Percentiles rank a stretch among this genome's conserved stretches.
These are phyloP conservation scores for Oropetium thomaeum DNA, from an alignment of 176 grass and related monocot genomes.

Conservation along the genomic window DNA sequence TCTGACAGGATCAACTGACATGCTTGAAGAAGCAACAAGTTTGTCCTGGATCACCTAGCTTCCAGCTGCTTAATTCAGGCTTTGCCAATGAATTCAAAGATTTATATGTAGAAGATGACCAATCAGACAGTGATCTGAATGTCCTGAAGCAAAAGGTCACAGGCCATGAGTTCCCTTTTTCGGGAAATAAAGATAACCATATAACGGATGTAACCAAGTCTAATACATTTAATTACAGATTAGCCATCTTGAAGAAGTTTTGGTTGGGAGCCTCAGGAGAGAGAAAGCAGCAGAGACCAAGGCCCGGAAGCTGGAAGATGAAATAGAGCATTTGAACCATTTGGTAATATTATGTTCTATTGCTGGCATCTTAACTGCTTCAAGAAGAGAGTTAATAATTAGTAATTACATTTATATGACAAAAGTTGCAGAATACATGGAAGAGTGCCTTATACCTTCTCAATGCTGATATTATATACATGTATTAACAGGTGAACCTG, in stretches of 20 bases:
- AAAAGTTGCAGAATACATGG: constrained; percentile 14
- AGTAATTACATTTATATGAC: background rate
- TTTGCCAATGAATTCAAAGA: constrained; percentile 41
- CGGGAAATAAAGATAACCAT: constrained; percentile 14
- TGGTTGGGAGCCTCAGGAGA: constrained; percentile 77
- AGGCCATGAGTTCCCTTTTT: constrained; percentile 5
- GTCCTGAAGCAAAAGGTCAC: constrained; percentile 64
- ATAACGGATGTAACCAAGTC: background rate
- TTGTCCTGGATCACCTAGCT: constrained; percentile 39
- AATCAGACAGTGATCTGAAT: constrained; percentile 41
- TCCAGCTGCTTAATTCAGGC: constrained; percentile 45
- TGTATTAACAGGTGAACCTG: constrained; percentile 56
- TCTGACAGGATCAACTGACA: constrained; percentile 59
- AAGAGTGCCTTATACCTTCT: background rate
- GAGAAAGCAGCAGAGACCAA: constrained; percentile 66
- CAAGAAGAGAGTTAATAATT: background rate
- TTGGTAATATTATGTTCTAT: constrained; percentile 55
- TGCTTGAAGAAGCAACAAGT: constrained; percentile 60
- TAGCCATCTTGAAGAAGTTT: constrained; percentile 65
- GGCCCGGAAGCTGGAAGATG: constrained; percentile 61
- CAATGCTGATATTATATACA: background rate
- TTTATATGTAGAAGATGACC: constrained; percentile 35
- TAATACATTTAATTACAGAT: constrained; percentile 44
- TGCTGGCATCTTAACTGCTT: background rate
- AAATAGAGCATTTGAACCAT: constrained; percentile 77